A percentile compares a stretch with the other conserved stretches of the same genome.
Conservation (phyloP, 1,284 basidiomycete genomes). For the Malassezia sympodialis region DNA sequence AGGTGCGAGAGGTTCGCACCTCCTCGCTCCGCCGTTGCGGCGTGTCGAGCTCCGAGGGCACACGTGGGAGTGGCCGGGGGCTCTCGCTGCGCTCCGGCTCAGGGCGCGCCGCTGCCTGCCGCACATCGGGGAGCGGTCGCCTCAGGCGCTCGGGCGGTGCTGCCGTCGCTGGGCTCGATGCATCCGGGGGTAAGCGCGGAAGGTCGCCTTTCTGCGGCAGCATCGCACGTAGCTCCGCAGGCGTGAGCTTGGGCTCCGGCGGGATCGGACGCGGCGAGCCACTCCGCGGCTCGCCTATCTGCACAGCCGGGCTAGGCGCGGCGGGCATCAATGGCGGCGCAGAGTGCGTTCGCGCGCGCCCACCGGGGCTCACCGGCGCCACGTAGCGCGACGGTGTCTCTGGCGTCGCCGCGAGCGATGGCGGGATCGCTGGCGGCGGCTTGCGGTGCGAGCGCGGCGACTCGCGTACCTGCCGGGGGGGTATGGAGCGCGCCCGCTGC, state of each 20-base stretch:
- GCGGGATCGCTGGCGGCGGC: constrained; percentile 1
- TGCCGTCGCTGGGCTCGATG: not conserved
- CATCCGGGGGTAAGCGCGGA: not conserved
- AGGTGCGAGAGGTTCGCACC: not conserved
- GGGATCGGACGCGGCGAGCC: not conserved
- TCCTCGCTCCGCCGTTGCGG: not conserved
- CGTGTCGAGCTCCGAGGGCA: constrained; percentile 1
- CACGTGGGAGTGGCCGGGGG: constrained; percentile 1
- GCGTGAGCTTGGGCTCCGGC: not conserved
- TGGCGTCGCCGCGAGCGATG: not conserved
- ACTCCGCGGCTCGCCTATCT: not conserved
- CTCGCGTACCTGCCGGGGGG: not conserved
- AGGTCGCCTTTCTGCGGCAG: constrained; percentile 2
- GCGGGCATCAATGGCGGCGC: not conserved
- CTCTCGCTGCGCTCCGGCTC: not conserved
- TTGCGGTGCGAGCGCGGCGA: constrained; percentile 2
- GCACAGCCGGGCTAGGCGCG: not conserved
- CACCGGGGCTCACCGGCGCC: not conserved
- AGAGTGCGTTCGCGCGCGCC: not conserved
- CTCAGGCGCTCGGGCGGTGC: not conserved
- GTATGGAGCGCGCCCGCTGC: constrained; percentile 1
- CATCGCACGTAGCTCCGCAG: not conserved
- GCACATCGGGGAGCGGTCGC: not conserved
- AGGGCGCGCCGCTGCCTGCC: not conserved
- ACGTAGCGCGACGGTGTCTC: not conserved